Evolutionary conservation across 768 basidiomycete species (phyloP), one percentile per base, ranked within the genome.

Genomic region (Tubosaeta brunneosetosa): DNA sequence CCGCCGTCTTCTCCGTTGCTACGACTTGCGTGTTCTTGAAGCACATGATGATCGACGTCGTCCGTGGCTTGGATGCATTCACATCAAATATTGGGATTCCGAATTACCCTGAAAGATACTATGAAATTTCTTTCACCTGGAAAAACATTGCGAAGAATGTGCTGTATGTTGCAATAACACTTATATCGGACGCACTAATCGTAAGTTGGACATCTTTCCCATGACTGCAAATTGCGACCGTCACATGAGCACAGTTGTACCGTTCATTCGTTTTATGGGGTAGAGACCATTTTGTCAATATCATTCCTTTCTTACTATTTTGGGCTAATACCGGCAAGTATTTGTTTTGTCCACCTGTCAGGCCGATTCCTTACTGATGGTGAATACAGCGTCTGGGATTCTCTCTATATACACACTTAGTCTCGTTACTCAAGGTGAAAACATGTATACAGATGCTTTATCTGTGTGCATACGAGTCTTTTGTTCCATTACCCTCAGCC

Each of bases 191-290:
- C 40, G 40, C 40, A 14, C 41, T 49, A 12, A 42, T 42, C 2
- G 49, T 49, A 26, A 32, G 49, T 33, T 10, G 11, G 9, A 7
- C 16, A 16, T 19, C n/a, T 26, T 6, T 25, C 13, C 2, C 4
- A 6, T 19, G 5, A 3, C 12, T 5, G 22, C 22, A 22, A 29
- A 47, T 16, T 27, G 14, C 25, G 31, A 19, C 6, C 2, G 17
- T 38, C 8, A 17, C 19, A 25, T n/a, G 38, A 2, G 17, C 7
- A 8, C 11, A 49, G 49, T 22, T 49, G 9, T 49, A 49, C 42
- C 49, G 49, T 17, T 33, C 40, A 1, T 49, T 42, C 12, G 41
- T 49, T 25, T 41, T 49, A 32, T 49, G 49, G 49, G 49, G 40
- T 42, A 31, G 40, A 33, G 14, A 33, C 19, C 32, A 41, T 26